Evolutionary conservation across 805 yeast species (phyloP).

Genomic region (Starmerella sp.): DNA sequence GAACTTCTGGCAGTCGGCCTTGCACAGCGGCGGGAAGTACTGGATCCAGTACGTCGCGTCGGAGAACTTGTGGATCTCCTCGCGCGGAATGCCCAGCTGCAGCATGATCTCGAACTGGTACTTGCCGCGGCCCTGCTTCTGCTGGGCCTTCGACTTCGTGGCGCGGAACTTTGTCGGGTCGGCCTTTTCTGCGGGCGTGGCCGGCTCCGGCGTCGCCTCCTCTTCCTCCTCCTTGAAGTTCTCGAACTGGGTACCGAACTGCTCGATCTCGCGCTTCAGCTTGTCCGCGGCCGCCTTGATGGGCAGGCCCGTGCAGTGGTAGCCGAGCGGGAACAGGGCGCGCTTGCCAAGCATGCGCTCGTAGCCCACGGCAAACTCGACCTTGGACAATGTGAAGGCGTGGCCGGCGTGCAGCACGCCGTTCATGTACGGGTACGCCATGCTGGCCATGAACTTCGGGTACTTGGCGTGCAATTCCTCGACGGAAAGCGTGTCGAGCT

Average conservation of each 20-base stretch:
- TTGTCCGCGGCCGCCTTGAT: constrained; percentile 91
- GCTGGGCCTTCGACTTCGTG: constrained; percentile 85
- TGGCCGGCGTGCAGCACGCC: constrained; percentile 98
- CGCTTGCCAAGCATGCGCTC: constrained; percentile 90
- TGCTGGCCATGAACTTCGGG: constrained; percentile 82
- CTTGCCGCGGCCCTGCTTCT: constrained; percentile 87
- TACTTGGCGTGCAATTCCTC: constrained; percentile 66
- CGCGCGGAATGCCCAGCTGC: constrained; percentile 77
- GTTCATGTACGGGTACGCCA: constrained; percentile 99
- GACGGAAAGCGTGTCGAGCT: constrained; percentile 42
- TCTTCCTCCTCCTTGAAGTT: constrained; percentile 33
- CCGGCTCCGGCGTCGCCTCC: constrained; percentile 24
- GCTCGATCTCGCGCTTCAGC: constrained; percentile 80
- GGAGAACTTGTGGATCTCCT: constrained; percentile 78
- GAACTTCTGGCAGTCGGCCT: constrained; percentile 62
- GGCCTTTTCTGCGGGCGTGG: constrained; percentile 21
- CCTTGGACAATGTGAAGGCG: constrained; percentile 86
- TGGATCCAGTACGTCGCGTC: constrained; percentile 86
- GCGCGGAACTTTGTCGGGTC: constrained; percentile 88
- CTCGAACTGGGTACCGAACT: constrained; percentile 71
- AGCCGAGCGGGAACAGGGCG: constrained; percentile 90
- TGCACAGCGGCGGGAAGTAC: constrained; percentile 83
- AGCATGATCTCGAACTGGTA: constrained; percentile 94
- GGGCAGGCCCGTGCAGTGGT: constrained; percentile 99
- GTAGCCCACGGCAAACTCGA: constrained; percentile 82